Evolutionary conservation across 2,329 filamentous ascomycete genomes (phyloP), one percentile per base, ranked within the genome.

Genomic region (Colletotrichum eleusines): DNA sequence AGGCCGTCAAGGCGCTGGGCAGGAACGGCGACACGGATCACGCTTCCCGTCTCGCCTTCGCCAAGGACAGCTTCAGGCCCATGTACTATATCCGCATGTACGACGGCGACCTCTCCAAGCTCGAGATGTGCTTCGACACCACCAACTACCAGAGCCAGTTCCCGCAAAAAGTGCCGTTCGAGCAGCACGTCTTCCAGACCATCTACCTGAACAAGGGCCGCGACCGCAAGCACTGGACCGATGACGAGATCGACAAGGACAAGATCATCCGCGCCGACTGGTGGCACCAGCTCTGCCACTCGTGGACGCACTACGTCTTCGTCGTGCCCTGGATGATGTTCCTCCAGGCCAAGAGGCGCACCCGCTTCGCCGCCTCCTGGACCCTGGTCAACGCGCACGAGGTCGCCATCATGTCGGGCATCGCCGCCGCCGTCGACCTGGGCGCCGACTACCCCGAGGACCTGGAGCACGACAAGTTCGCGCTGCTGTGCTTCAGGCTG

Each of bases 101-200:
- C 77, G 78, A 81, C 0, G 72, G 83, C 33, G 87, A 89, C 75
- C 80, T 81, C 5, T 85, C 81, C 11, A 89, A 88, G 76, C 84
- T 90, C 2, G 88, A 90, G 77, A 89, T 90, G 88, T 89, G 87
- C 75, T 92, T 92, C 78, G 90, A 92, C 78, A 90, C 89, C 78
- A 90, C 89, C 8, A 91, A 92, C 77, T 92, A 92, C 79, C 91
- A 93, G 76, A 84, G 88, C 38, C 91, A 93, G 75, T 92, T 93
- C 75, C 87, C 88, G 0, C 80, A 78, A 40, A 73, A 75, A 26
- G 79, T 81, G 1, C 78, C 80, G 0, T 81, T 81, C 50, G 78
- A 81, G 72, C 76, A 78, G 70, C 80, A 80, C 64, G 77, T 80
- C 5, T 73, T 73, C 59, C 72, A 73, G 71, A 81, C 88, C 0